Evolutionary conservation across 139 green algal genomes (phyloP).

Genomic region (Chlamydomonas sp.): DNA sequence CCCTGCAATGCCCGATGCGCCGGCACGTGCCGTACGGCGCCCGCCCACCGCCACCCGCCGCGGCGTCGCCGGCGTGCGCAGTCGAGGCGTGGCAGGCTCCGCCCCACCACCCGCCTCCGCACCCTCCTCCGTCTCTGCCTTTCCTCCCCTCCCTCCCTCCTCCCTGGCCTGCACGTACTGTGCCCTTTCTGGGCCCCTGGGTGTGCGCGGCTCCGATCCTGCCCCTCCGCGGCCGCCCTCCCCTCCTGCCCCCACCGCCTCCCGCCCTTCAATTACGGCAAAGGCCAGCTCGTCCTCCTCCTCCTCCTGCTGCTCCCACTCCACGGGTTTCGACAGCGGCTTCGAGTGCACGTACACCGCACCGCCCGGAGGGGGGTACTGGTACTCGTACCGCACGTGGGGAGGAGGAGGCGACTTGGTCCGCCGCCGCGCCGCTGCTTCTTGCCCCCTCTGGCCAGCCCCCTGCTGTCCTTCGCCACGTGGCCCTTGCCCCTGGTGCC

Average conservation of each 20-base stretch:
- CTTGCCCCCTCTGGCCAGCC: neutral
- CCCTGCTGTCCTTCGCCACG: neutral
- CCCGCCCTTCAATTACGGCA: too few species aligned
- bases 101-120: neutral
- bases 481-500: constrained; percentile 2
- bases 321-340: too few species aligned
- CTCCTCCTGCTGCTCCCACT: too few species aligned
- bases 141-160: neutral
- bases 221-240: too few species aligned
- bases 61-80: neutral
- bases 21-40: neutral
- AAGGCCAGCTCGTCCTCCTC: too few species aligned
- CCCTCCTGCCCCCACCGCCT: too few species aligned
- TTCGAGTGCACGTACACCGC: too few species aligned
- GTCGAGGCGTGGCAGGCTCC: neutral
- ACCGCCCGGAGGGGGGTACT: too few species aligned
- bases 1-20: neutral
- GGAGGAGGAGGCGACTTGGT: neutral
- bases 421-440: neutral
- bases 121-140: neutral
- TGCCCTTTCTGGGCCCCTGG: too few species aligned
- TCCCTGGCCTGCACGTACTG: neutral
- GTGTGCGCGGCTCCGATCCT: too few species aligned
- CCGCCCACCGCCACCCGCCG: neutral
- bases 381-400: neutral